These are phyloP conservation scores for Euphorbia tirucalli DNA, from an alignment of 345 rosid species.

Conservation along the genomic window DNA sequence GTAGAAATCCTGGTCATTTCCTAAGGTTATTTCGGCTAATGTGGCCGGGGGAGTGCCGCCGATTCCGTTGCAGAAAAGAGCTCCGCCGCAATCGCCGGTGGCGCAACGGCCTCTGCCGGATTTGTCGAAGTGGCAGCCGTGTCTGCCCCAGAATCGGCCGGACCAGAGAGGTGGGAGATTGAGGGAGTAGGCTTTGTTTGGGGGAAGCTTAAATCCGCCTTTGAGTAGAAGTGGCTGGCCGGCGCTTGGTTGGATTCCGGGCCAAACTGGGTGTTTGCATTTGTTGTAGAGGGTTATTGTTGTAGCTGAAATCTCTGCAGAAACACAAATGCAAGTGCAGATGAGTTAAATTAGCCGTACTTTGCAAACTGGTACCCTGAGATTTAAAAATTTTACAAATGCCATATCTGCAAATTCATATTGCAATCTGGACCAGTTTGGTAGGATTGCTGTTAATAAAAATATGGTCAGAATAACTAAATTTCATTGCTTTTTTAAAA, in stretches of 20 bases:
- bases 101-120: slow-evolving; percentile 74
- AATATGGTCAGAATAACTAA: too few relatives aligned
- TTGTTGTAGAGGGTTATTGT: slow-evolving; percentile 71
- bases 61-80: slow-evolving; percentile 73
- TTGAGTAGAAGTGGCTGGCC: slow-evolving; percentile 71
- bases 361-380: too few relatives aligned
- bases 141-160: slow-evolving; percentile 97
- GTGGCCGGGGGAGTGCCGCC: slow-evolving; percentile 95
- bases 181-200: slow-evolving; percentile 57
- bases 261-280: slow-evolving; percentile 87
- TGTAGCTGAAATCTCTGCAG: slow-evolving; percentile 42
- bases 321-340: neutral
- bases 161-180: slow-evolving; percentile 82
- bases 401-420: too few relatives aligned
- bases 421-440: too few relatives aligned
- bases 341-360: neutral
- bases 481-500: too few relatives aligned
- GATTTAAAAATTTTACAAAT: too few relatives aligned
- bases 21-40: slow-evolving; percentile 82
- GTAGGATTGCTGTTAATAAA: too few relatives aligned
- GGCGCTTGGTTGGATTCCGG: slow-evolving; percentile 88
- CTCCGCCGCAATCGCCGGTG: slow-evolving; percentile 88
- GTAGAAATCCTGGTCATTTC: slow-evolving; percentile 76
- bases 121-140: slow-evolving; percentile 74
- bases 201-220: slow-evolving; percentile 78